Base-by-base conservation (phyloP, 2,329 filamentous ascomycete genomes). In the Cytospora leucostoma region DNA sequence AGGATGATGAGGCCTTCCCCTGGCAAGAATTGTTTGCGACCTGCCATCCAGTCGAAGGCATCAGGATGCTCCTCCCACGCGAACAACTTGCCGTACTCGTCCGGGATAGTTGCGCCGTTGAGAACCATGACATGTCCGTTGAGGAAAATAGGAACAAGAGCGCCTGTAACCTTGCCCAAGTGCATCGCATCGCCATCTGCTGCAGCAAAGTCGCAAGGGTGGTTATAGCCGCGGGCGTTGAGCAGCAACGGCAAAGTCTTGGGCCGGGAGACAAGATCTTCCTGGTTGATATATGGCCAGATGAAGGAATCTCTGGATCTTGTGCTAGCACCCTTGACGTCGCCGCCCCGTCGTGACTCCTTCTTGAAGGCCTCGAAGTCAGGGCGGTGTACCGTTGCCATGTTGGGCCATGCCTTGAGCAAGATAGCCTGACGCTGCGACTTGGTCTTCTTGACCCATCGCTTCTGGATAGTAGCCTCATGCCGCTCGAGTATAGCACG, bases 271-370 rank as follows among this genome's bases (percentile, higher is more conserved):
- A 27, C 27, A 27, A 88, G 73, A 67, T 88, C 84, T 61, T 88
- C 82, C 49, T 82, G 74, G 66, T 88, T 88, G 69, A 88, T 79
- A 53, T 81, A 76, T 0, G 84, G 84, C 76, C 78, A 85, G 50
- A 83, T 70, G 64, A 74, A 84, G 10, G 72, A 60, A 7, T 78
- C 74, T 8, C 62, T 67, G n/a, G 72, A 68, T 32, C 68, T 65
- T 12, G 69, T 69, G 4, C 68, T 67, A 1, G 15, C 35, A 19
- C 35, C 27, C 17, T 10, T n/a, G 37, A 38, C 19, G 21, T 27
- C 19, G 47, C 27, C 15, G 19, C 19, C 10, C 27, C 27, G 47
- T 27, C 47, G 19, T 12, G 63, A 38, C 12, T 72, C 66, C 38
- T 67, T 71, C n/a, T 68, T 69, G 32, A 75, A 74, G 15, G 74